Percentiles rank a stretch among this genome's conserved stretches.
Conservation (phyloP, 805 yeast genomes). For the Starmerella tilneyi region DNA sequence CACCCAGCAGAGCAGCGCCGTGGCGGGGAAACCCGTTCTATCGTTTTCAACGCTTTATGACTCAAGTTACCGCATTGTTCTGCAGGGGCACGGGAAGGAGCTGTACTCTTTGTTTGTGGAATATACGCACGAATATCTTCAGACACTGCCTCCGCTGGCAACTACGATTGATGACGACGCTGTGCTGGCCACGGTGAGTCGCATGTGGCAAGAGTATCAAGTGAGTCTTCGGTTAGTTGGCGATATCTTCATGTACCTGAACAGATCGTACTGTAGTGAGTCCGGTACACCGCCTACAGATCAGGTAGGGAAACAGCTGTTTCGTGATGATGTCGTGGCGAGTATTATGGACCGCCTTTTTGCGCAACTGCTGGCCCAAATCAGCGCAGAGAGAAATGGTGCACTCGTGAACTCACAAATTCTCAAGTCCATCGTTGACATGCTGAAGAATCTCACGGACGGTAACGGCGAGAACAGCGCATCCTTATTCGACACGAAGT, state of each 20-base stretch:
- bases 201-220: constrained; percentile 18
- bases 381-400: constrained; percentile 18
- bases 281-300: constrained; percentile 16
- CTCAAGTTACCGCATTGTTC: constrained; percentile 22
- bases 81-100: constrained; percentile 23
- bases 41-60: constrained; percentile 21
- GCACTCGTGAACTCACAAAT: constrained; percentile 12
- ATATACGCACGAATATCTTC: constrained; percentile 13
- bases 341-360: constrained; percentile 8
- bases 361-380: constrained; percentile 3
- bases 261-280: constrained; percentile 21
- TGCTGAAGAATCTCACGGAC: constrained; percentile 19
- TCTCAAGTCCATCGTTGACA: constrained; percentile 10
- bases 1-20: constrained; percentile 3
- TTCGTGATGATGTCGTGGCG: constrained; percentile 17
- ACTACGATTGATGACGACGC: not conserved
- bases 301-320: constrained; percentile 19
- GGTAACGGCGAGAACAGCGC: constrained; percentile 15
- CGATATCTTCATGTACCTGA: constrained; percentile 26
- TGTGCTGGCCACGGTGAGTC: constrained; percentile 11
- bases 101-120: constrained; percentile 19
- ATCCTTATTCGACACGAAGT: constrained; percentile 16
- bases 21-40: constrained; percentile 9
- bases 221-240: constrained; percentile 16
- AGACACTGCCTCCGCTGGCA: constrained; percentile 2